Evolutionary conservation across 306 rosid genomes (phyloP), one percentile per base, ranked within the genome.

Genomic region (Pterocarpus macrocarpus): DNA sequence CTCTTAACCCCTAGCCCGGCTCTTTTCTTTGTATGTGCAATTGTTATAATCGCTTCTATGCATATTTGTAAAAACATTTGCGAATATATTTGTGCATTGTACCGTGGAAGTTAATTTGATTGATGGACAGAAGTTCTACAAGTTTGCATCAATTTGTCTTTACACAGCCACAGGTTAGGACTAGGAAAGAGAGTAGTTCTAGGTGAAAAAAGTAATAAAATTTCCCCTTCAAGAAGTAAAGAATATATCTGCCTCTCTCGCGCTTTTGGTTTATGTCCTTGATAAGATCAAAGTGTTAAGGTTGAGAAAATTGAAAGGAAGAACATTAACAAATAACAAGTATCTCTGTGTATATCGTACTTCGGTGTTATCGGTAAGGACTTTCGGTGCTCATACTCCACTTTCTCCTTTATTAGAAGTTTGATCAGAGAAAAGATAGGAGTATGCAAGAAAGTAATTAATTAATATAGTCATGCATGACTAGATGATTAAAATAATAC

Each of bases 401-500:
- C 28, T 14, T 74, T 22, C 13, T 41, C 39, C 5, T 2, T 53
- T 16, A 11, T 16, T 52, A 52, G 17, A 62, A 76, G 73, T 53
- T 39, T 73, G 67, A 15, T 71, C 73, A 28, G 59, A 70, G 77
- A 10, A 62, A 70, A 71, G 59, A 63, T 7, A 39, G 7, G 68
- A 49, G 33, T 55, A 16, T 41, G 57, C 45, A 53, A 62, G 56
- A 73, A 64, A 64, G 39, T 41, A 64, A 50, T 64, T 12, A 50
- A 28, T 38, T 7, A 66, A 43, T 47, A 3, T 32, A 13, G 32
- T 47, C 59, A 38, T 69, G 4, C 59, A 14, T 28, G 53, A 43
- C 7, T 7, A 55, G 7, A 39, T 64, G 38, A 57, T 47, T 52
- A 52, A 17, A 45, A 66, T 62, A n/a, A 62, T 62, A 35, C 45